These are phyloP conservation scores for Alternaria incomplexa DNA, from an alignment of 2,329 filamentous ascomycete genomes.

Conservation along the genomic window DNA sequence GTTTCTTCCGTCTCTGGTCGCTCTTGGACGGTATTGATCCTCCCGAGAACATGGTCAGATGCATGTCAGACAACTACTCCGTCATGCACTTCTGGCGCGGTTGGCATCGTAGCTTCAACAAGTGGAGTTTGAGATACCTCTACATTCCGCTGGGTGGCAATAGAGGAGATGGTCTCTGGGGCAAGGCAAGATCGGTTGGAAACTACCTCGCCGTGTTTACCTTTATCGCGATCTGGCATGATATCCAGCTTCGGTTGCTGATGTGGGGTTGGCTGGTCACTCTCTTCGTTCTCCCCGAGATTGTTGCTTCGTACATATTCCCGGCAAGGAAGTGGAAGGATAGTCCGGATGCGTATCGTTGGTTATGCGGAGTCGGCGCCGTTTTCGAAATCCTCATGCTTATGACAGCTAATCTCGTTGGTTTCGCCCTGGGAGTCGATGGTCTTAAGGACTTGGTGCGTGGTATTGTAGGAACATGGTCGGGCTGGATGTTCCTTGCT, in stretches of 20 bases:
- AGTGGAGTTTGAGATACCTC: constrained; percentile 92
- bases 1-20: constrained; percentile 98
- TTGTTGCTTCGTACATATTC: constrained; percentile 74
- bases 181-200: constrained; percentile 65
- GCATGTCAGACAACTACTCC: constrained; percentile 93
- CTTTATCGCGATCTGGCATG: constrained; percentile 97
- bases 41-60: constrained; percentile 97
- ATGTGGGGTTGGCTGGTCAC: constrained; percentile 98
- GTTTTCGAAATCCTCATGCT: constrained; percentile 91
- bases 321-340: constrained; percentile 74
- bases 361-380: constrained; percentile 79
- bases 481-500: constrained; percentile 75
- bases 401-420: constrained; percentile 93
- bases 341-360: constrained; percentile 74
- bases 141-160: constrained; percentile 88
- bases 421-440: constrained; percentile 91
- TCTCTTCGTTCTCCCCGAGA: constrained; percentile 90
- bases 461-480: constrained; percentile 77
- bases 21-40: constrained; percentile 90
- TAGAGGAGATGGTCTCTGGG: constrained; percentile 40
- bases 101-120: constrained; percentile 95
- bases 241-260: constrained; percentile 86
- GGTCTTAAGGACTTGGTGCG: constrained; percentile 78
- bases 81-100: constrained; percentile 91
- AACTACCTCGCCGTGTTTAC: constrained; percentile 91